Conservation (phyloP, 768 basidiomycete genomes). For the Agaricus sinodeliciosus region DNA sequence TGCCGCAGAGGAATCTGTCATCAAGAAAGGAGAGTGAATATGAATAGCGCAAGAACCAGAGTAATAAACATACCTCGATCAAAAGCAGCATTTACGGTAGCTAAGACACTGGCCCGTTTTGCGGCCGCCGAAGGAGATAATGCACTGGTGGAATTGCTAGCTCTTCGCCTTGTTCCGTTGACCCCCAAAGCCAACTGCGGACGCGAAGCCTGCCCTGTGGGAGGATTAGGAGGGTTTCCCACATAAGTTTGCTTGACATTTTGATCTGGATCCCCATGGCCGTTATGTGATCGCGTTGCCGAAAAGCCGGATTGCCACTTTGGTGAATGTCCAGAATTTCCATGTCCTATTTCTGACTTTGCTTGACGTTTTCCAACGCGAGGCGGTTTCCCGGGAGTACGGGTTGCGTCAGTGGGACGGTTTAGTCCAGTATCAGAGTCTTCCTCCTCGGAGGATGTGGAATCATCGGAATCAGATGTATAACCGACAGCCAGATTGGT, state of each 20-base stretch:
- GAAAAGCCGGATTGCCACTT: conserved; percentile 12
- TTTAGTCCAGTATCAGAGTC: conserved; percentile 17
- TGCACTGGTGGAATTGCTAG: conserved; percentile 56
- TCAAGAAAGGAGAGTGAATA: neutral
- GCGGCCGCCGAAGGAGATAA: conserved; percentile 45
- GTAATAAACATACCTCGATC: conserved; percentile 22
- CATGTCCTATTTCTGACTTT: conserved; percentile 38
- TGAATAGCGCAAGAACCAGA: neutral
- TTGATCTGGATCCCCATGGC: conserved; percentile 18
- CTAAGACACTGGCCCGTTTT: conserved; percentile 39
- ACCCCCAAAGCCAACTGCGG: conserved; percentile 30
- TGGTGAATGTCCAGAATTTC: conserved; percentile 17
- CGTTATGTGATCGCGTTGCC: conserved; percentile 21
- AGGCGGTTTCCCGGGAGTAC: conserved; percentile 12
- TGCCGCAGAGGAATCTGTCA: conserved; percentile 9
- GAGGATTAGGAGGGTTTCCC: conserved; percentile 5
- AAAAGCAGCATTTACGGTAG: conserved; percentile 22
- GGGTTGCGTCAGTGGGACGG: conserved; percentile 12
- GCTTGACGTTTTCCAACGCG: conserved; percentile 20
- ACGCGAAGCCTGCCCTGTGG: conserved; percentile 17
- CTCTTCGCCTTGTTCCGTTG: conserved; percentile 32
- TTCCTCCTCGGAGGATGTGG: conserved; percentile 15
- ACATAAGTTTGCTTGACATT: conserved; percentile 6
- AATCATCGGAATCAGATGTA: conserved; percentile 24
- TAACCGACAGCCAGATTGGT: conserved; percentile 19